Conservation (phyloP, 345 rosid genomes). For the Acer saccharum region DNA sequence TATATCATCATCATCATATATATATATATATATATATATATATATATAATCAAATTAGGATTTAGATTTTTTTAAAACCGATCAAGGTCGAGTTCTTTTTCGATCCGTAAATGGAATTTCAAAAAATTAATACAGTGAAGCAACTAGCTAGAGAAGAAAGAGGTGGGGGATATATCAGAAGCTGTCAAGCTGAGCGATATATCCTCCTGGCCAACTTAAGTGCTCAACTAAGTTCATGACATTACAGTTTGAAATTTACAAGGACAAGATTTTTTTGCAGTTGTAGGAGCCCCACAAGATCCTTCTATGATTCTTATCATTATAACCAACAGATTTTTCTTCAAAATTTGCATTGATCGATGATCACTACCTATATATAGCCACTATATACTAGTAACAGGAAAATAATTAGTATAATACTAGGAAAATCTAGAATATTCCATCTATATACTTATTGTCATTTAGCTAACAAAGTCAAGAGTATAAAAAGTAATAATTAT, state of each 20-base stretch:
- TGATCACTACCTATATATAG: neutral
- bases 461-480: constrained; percentile 21
- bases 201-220: constrained; percentile 8
- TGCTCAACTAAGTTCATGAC: neutral
- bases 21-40: too few relatives aligned
- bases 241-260: neutral
- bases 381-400: neutral
- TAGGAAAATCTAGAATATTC: neutral
- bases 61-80: too few relatives aligned
- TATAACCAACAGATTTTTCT: constrained; percentile 17
- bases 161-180: too few relatives aligned
- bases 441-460: constrained; percentile 14
- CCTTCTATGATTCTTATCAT: constrained; percentile 25
- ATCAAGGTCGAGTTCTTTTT: too few relatives aligned
- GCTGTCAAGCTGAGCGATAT: too few relatives aligned
- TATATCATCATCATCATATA: too few relatives aligned
- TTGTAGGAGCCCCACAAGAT: constrained; percentile 32
- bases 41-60: neutral
- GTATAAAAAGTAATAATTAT: neutral
- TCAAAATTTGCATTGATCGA: constrained; percentile 1
- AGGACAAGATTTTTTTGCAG: neutral
- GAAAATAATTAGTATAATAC: neutral
- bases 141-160: too few relatives aligned
- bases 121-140: too few relatives aligned
- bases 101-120: too few relatives aligned